Percentiles rank a stretch among this genome's conserved stretches.
These are phyloP conservation scores for Geum urbanum DNA, from an alignment of 306 rosid species.

Conservation along the genomic window DNA sequence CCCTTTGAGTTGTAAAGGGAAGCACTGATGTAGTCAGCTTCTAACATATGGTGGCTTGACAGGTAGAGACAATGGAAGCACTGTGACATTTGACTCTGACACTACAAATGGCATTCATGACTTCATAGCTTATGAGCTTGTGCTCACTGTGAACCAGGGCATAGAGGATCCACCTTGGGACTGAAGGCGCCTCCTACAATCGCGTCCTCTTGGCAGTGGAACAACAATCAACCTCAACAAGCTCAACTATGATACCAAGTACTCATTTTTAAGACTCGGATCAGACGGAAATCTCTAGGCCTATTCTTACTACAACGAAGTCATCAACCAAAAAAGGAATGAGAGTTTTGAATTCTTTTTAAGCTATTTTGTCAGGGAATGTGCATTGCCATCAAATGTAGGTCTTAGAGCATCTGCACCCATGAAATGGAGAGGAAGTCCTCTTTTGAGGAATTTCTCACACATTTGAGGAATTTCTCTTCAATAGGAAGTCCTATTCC, in stretches of 20 bases:
- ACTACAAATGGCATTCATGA: slow-evolving; percentile 8
- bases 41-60: slow-evolving; percentile 34
- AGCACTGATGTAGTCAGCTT: slow-evolving; percentile 40
- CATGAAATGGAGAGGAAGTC: too few relatives aligned
- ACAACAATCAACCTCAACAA: slow-evolving; percentile 10
- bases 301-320: slow-evolving; percentile 23
- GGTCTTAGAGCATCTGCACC: too few relatives aligned
- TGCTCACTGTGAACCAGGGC: slow-evolving; percentile 4
- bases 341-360: slow-evolving; percentile 36
- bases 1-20: slow-evolving; percentile 53
- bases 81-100: slow-evolving; percentile 14
- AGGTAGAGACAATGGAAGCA: background rate
- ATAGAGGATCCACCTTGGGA: background rate
- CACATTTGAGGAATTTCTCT: too few relatives aligned
- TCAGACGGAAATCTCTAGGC: slow-evolving; percentile 33
- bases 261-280: slow-evolving; percentile 28
- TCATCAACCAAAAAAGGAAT: slow-evolving; percentile 21
- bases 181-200: slow-evolving; percentile 19
- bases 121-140: slow-evolving; percentile 25
- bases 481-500: too few relatives aligned
- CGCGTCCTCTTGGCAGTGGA: slow-evolving; percentile 23
- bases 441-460: too few relatives aligned
- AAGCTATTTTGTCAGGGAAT: slow-evolving; percentile 26
- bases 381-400: slow-evolving; percentile 36
- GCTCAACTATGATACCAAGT: slow-evolving; percentile 27